Base-by-base conservation (phyloP, 2,329 filamentous ascomycete species). In the Fusarium newnesense region DNA sequence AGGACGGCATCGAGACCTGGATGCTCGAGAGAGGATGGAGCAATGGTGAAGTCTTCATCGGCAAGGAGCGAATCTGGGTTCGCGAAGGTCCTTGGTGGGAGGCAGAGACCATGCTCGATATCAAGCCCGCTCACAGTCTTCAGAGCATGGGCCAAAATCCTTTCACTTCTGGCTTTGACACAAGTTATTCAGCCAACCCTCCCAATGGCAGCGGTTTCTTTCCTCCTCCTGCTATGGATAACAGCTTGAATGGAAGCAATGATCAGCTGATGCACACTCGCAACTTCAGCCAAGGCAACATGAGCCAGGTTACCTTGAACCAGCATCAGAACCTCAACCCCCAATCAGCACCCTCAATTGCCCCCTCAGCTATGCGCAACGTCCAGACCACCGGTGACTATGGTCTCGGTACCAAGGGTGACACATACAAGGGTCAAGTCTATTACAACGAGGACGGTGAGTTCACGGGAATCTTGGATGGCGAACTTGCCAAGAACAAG, bases 81-180 rank as follows among this genome's bases (percentile, higher is more conserved):
- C 90, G 96, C 56, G 96, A 99, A 82, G 88, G 86, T 64, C 93
- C 95, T 5, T 99, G 96, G 96, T 98, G 96, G 96, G 96, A 98
- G 82, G 96, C 95, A 9, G 96, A 99, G 84, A 94, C 90, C 69
- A 97, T 98, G 93, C 91, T 98, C 34, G 96, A 99, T 78, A 87
- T 97, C 77, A 96, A 96, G 82, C 90, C 92, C 3, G 85, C 88
- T 60, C 88, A 90, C 44, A 81, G 82, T 49, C 67, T 80, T 30
- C 80, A 79, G 13, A 77, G 74, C 12, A 78, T 83, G 34, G 86
- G 87, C 34, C 87, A 84, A 49, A 89, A 88, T 67, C 82, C 82
- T 2, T 84, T 84, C 53, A 78, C 75, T 50, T 78, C 77, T 9
- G 81, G 80, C 9, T 88, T 95, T 73, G 94, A 95, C 37, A 91